phyloP scores from a whole-genome alignment of 306 rosid genomes.

The Casuarina glauca region DNA sequence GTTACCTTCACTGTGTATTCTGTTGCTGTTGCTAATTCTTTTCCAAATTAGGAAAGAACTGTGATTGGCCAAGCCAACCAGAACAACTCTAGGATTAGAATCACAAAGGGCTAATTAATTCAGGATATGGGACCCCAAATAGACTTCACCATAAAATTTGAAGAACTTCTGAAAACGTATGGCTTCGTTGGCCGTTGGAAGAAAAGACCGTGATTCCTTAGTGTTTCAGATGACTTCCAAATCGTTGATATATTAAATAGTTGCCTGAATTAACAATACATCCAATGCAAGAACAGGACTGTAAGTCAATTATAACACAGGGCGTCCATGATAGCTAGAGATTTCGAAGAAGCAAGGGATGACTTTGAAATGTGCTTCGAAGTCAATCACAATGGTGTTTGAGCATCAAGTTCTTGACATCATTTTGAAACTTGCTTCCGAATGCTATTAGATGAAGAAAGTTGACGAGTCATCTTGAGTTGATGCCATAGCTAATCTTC shows the following conservation, averaged over 20 bases:
- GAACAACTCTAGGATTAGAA: background rate
- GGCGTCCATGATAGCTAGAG: conserved; percentile 85
- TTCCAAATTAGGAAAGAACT: background rate
- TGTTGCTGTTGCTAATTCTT: background rate
- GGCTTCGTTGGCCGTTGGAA: too few relatives aligned
- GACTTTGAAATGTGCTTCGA: conserved; percentile 61
- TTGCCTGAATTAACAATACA: conserved; percentile 95
- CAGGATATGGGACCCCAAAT: background rate
- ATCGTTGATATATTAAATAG: background rate
- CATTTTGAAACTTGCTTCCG: conserved; percentile 25
- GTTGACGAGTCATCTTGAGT: conserved; percentile 71
- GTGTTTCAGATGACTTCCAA: background rate
- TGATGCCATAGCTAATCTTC: conserved; percentile 85
- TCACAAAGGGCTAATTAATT: background rate
- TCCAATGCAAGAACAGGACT: conserved; percentile 95
- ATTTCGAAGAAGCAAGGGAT: conserved; percentile 84
- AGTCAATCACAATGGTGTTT: background rate
- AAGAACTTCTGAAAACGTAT: too few relatives aligned
- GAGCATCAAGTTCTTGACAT: background rate
- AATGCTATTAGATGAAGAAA: conserved; percentile 65
- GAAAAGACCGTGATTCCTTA: too few relatives aligned
- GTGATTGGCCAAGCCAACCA: conserved; percentile 17
- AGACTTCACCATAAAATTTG: background rate
- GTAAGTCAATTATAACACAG: background rate
- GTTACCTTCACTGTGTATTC: background rate